Evolutionary conservation across 257 asterid genomes (phyloP), one percentile per base, ranked within the genome.

Genomic region (Salvia miltiorrhiza): DNA sequence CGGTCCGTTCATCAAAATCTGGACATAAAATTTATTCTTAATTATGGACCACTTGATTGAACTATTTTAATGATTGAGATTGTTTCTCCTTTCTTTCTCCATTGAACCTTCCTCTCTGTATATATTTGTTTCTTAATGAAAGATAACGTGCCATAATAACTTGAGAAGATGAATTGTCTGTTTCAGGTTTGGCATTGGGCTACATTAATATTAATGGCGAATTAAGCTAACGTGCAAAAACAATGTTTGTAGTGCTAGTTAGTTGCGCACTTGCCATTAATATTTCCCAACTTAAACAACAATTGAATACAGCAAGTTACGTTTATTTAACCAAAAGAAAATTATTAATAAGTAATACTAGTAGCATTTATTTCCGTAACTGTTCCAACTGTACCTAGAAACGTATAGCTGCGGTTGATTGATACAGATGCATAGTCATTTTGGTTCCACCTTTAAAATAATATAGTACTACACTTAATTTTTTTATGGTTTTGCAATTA

Each of bases 331-430:
- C 32, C 63, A 7, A 56, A 6, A 2, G 4, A 8, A 7, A 13
- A 32, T 57, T 0, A 26, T 4, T 53, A 6, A 53, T 53, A 28
- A 55, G 5, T 62, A 21, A 41, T 12, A 26, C 9, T 24, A 11
- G 14, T 17, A n/a, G 56, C 76, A 71, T 63, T 72, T 63, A 72
- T 63, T 49, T 50, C 35, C 9, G 44, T 26, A 35, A 28, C 8
- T 43, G 20, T 40, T 40, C 12, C 52, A 70, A 59, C 76, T 7
- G 44, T 61, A 47, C 52, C 52, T 33, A 14, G 17, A 33, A 60
- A 54, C 28, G 23, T 52, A 5, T 24, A 40, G 19, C 55, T 23
- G 3, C 35, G 2, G 2, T 37, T 1, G 21, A 21, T 33, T 10
- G 53, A 58, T n/a, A n/a, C n/a, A 33, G 28, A 58, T 58, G 68